Percentiles rank a stretch among this genome's conserved stretches.
Conservation (phyloP, 176 grass and related monocot genomes). For the Aegilops umbellulata region DNA sequence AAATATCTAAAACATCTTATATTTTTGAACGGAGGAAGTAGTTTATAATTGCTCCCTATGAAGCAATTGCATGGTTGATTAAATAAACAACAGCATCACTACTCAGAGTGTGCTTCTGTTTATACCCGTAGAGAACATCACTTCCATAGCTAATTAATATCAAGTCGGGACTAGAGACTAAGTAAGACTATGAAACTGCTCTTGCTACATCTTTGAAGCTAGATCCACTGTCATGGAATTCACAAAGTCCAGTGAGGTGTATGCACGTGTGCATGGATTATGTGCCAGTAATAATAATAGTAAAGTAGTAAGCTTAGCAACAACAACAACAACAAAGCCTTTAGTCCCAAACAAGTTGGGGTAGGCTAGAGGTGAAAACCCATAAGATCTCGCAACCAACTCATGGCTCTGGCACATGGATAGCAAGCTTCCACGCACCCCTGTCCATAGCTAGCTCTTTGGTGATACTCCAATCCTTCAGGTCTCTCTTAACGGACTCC, state of each 20-base stretch:
- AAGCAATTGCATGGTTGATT: slow-evolving; percentile 1
- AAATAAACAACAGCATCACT: not conserved
- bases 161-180: not conserved
- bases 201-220: not conserved
- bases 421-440: no score
- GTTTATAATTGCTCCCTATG: slow-evolving; percentile 5
- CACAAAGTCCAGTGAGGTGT: not conserved
- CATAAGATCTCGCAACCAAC: no score
- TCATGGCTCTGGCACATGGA: no score
- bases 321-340: no score
- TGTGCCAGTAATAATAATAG: not conserved
- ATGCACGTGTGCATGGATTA: not conserved
- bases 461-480: no score
- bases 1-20: no score
- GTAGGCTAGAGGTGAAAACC: no score
- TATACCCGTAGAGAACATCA: slow-evolving; percentile 5
- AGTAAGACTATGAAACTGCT: slow-evolving; percentile 11
- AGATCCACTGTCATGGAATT: slow-evolving; percentile 22
- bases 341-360: no score
- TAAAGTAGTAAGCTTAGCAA: not conserved
- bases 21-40: not conserved
- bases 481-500: no score
- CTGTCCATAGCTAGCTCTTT: no score
- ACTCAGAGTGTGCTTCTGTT: not conserved
- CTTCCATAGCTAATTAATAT: not conserved